phyloP scores from a whole-genome alignment of 805 yeast genomes.

The Wilhelminamyces savonicus region DNA sequence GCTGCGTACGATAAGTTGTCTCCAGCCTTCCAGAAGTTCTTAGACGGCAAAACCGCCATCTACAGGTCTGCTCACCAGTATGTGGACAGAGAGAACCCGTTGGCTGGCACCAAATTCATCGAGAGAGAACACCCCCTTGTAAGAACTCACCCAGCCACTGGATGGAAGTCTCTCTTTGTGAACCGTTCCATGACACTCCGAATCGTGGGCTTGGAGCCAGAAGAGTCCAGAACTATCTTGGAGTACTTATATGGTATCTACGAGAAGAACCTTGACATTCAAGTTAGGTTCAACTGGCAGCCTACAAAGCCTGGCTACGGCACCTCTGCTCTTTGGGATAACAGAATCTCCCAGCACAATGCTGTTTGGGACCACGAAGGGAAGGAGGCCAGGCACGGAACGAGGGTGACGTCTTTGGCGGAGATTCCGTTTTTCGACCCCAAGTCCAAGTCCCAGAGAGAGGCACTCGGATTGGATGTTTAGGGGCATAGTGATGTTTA shows the following conservation, averaged over 20 bases:
- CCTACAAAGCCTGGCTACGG: constrained; percentile 36
- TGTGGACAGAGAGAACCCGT: constrained; percentile 39
- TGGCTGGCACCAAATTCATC: constrained; percentile 38
- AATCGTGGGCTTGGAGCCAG: constrained; percentile 47
- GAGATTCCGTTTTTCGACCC: constrained; percentile 49
- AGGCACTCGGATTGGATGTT: constrained; percentile 43
- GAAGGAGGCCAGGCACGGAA: constrained; percentile 43
- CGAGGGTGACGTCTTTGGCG: constrained; percentile 44
- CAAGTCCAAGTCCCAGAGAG: constrained; percentile 46
- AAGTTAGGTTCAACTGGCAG: constrained; percentile 50
- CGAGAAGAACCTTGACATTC: constrained; percentile 49
- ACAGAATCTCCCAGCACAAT: constrained; percentile 47
- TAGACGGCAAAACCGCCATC: too few relatives aligned
- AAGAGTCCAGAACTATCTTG: constrained; percentile 44
- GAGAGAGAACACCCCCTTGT: constrained; percentile 19
- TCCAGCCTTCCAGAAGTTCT: constrained; percentile 14
- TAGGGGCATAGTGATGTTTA: too few relatives aligned
- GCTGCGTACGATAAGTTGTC: constrained; percentile 20
- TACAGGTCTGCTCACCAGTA: constrained; percentile 17
- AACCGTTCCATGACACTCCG: constrained; percentile 46
- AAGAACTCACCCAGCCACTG: constrained; percentile 24
- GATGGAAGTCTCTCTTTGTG: constrained; percentile 25
- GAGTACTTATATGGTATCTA: constrained; percentile 41
- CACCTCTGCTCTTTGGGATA: constrained; percentile 56
- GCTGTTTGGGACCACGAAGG: constrained; percentile 48